These are phyloP conservation scores for Phoma herbarum DNA, from an alignment of 2,329 filamentous ascomycete genomes.

Conservation along the genomic window DNA sequence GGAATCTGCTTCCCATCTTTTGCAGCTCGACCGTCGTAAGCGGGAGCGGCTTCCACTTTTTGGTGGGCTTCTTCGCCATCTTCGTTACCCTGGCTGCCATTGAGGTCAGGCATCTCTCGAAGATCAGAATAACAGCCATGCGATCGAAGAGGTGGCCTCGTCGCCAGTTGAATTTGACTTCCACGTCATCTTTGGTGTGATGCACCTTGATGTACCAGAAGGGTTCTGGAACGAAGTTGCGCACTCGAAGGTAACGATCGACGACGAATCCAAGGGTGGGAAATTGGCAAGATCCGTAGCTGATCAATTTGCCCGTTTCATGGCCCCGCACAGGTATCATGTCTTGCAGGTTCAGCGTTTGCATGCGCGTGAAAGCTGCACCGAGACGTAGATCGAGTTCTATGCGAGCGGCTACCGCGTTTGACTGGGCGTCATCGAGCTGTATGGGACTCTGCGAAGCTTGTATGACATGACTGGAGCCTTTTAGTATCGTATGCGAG, in stretches of 20 bases:
- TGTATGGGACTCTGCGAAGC: slow-evolving; percentile 80
- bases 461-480: slow-evolving; percentile 77
- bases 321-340: slow-evolving; percentile 71
- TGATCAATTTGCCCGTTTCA: slow-evolving; percentile 70
- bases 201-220: slow-evolving; percentile 94
- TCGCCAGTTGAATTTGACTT: slow-evolving; percentile 85
- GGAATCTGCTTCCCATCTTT: slow-evolving; percentile 88
- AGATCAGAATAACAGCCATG: slow-evolving; percentile 79
- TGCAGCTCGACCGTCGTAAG: slow-evolving; percentile 96
- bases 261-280: slow-evolving; percentile 97
- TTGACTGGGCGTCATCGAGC: slow-evolving; percentile 84
- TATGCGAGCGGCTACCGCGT: slow-evolving; percentile 87
- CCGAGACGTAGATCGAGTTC: slow-evolving; percentile 93
- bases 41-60: slow-evolving; percentile 92
- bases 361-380: slow-evolving; percentile 88
- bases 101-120: slow-evolving; percentile 82
- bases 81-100: slow-evolving; percentile 82
- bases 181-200: slow-evolving; percentile 78
- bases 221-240: slow-evolving; percentile 88
- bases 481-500: not conserved
- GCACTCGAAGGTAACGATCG: slow-evolving; percentile 91
- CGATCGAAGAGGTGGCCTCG: slow-evolving; percentile 88
- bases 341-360: slow-evolving; percentile 78
- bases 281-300: slow-evolving; percentile 97
- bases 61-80: slow-evolving; percentile 88